Base-by-base conservation (phyloP, 2,329 filamentous ascomycete genomes). In the Fusarium sp. region DNA sequence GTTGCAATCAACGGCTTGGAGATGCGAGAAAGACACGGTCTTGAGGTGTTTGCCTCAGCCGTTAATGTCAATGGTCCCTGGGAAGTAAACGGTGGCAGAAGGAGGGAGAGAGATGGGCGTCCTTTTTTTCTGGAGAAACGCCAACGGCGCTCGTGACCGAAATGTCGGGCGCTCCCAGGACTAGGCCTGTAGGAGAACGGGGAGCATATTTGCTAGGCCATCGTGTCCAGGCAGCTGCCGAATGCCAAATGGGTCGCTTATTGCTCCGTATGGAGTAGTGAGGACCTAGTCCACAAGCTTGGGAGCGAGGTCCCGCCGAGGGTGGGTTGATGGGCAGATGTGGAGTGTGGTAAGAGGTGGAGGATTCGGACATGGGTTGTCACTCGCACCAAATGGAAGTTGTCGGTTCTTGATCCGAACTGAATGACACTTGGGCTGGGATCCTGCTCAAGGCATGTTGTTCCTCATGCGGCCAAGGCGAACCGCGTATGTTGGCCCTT, bases 291-390 rank as follows among this genome's bases (percentile, higher is more conserved):
- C 65, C 58, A 47, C 51, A 70, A 61, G 64, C 65, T 73, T 73
- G 64, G 28, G 69, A 75, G 72, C 73, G 71, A 75, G 69, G 73
- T 75, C 73, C 73, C 73, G 73, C 73, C 73, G 73, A 75, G 63
- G 73, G 71, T 71, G 73, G 72, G 72, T 75, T 67, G 73, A 72
- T 70, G 72, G 66, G 72, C 69, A 76, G 73, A 75, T 73, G 73
- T 73, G 73, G 73, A 75, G 68, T 62, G 69, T 66, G 68, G 68
- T 66, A 71, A 71, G 65, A 71, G 68, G 68, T 74, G 72, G 73
- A 70, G 71, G 66, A 73, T 63, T 71, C 71, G 62, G 58, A 61
- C 66, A 67, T 72, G 63, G 70, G 67, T 23, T 70, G 67, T 57
- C 66, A 70, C 62, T 63, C 51, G 40, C 62, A 55, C 54, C 50